A percentile compares a stretch with the other conserved stretches of the same genome.
Evolutionary conservation across 805 yeast genomes (phyloP).

Genomic region (Yarrowia hollandica): DNA sequence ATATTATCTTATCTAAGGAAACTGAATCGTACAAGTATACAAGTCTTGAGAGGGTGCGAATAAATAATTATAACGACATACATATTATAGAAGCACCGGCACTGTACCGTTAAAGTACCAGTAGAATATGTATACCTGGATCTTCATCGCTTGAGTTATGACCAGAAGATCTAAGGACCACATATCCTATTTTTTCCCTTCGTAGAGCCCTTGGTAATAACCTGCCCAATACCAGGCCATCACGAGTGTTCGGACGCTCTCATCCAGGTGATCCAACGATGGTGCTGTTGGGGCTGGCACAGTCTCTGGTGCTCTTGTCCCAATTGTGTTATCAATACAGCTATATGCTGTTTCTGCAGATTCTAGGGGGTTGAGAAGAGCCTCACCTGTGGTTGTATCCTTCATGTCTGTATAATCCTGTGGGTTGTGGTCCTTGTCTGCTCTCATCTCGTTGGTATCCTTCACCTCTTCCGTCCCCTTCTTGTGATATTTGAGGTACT

Average conservation of each 20-base stretch:
- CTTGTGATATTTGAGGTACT: slow-evolving; percentile 35
- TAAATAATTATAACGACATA: background rate
- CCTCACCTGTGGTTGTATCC: background rate
- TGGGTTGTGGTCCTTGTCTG: background rate
- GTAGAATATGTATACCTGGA: too few relatives aligned
- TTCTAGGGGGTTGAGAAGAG: too few relatives aligned
- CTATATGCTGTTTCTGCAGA: background rate
- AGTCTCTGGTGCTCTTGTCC: background rate
- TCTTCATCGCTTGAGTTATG: too few relatives aligned
- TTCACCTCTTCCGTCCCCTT: background rate
- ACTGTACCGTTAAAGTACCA: too few relatives aligned
- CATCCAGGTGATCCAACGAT: slow-evolving; percentile 32
- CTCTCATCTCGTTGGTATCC: slow-evolving; percentile 15
- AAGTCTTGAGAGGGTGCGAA: too few relatives aligned
- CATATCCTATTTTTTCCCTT: slow-evolving; percentile 27
- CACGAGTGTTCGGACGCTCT: slow-evolving; percentile 32
- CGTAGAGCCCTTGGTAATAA: slow-evolving; percentile 36
- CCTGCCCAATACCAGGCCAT: slow-evolving; percentile 41
- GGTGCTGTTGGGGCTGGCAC: background rate
- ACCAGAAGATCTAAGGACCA: too few relatives aligned
- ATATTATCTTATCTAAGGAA: background rate
- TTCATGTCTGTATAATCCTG: background rate
- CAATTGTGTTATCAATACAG: background rate
- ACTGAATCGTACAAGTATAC: too few relatives aligned
- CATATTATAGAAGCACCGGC: too few relatives aligned